Base-by-base conservation (phyloP, 164 flowering plant species). In the Berberis vulgaris region DNA sequence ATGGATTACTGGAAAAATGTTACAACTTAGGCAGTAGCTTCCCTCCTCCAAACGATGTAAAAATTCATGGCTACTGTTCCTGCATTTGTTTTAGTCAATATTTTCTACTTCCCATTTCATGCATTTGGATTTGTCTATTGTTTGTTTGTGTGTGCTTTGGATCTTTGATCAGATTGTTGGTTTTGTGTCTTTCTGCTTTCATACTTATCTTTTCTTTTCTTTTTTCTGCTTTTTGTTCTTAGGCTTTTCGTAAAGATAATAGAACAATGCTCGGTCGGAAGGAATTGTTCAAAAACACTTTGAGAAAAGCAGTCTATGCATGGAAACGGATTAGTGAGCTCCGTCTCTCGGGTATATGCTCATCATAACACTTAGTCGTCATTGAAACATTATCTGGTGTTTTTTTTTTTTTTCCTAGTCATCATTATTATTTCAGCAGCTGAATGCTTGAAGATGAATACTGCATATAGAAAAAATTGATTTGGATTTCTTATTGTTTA, bases 311-410 rank as follows among this genome's bases (percentile, higher is more conserved):
- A 5, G 81, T 90, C 71, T 65, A 91, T 83, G 97, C 91, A 2
- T 91, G 96, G 97, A 86, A 88, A 57, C 77, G 80, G 67, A 86
- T 91, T 68, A 67, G 58, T 60, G 97, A 95, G 73, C 99, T 95
- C 64, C 88, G 87, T 69, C 86, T 94, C 47, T 60, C 91, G 60
- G 96, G 99, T 89, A 62, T 43, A 53, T 26, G 26, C 26, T 26
- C 26, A 26, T 26, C 26, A 26, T 26, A 26, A 26, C 26, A 26
- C 26, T 26, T 26, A 26, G 26, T 26, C 26, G 26, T 26, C 26
- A 26, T 26, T 26, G 26, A 26, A 26, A 26, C 26, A 26, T 26
- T 26, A 26, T 26, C 26, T 26, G 26, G 26, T 26, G 26, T 26
- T 26, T 26, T 26, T 26, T 26, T 26, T 26, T 26, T 26, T 26